Conservation (phyloP, 2,329 filamentous ascomycete genomes). For the Thelonectria blattea region DNA sequence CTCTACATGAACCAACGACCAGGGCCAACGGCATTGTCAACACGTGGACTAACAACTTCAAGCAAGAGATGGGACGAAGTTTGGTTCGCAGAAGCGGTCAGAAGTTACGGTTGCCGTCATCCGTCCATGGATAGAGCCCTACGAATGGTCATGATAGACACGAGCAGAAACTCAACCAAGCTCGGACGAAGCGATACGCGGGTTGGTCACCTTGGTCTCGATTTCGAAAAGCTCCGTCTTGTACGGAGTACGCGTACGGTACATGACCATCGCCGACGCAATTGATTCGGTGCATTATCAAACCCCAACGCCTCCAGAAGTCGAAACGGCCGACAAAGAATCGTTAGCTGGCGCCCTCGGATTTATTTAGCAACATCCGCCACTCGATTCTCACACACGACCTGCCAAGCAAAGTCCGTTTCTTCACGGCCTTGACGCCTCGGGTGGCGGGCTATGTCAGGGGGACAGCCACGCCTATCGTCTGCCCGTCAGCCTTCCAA, state of each 20-base stretch:
- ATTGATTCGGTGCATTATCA: background rate
- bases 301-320: conserved; percentile 18
- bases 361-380: conserved; percentile 31
- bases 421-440: conserved; percentile 17
- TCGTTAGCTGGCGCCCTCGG: conserved; percentile 11
- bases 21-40: conserved; percentile 21
- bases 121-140: background rate
- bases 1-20: conserved; percentile 21
- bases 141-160: background rate
- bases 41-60: conserved; percentile 3
- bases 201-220: background rate
- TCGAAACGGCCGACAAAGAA: conserved; percentile 3
- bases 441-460: conserved; percentile 19
- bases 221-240: background rate
- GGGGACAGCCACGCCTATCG: conserved; percentile 9
- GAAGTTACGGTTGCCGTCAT: background rate
- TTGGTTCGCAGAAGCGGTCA: background rate
- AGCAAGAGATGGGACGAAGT: background rate
- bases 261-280: background rate
- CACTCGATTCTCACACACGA: conserved; percentile 15
- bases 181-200: conserved; percentile 13
- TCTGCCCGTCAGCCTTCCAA: conserved; percentile 17
- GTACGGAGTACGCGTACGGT: conserved; percentile 13
- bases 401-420: background rate
- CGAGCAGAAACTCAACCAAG: conserved; percentile 2